Evolutionary conservation across 2,329 filamentous ascomycete genomes (phyloP), one percentile per base, ranked within the genome.

Genomic region (Biscogniauxia sp.): DNA sequence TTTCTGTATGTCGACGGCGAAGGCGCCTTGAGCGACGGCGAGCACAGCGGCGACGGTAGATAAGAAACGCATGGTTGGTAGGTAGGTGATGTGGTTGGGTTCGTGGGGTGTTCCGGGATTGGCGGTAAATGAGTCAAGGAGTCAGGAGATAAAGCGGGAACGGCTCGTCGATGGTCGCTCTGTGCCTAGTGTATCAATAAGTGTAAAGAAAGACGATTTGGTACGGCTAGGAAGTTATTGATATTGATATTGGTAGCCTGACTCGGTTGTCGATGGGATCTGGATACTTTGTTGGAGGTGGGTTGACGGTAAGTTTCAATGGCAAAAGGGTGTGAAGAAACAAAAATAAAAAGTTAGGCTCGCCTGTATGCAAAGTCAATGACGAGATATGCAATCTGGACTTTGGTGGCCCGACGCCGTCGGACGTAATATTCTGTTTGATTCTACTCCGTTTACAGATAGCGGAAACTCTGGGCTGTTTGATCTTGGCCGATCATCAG

Each of bases 1-100:
- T 75, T 92, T 91, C 72, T 88, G 84, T 64, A 80, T 79, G 59
- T 89, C 88, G 69, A 91, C 82, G 63, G 85, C 87, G 62, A 86
- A 74, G 28, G 82, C 81, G 64, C 86, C 80, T 56, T 89, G 78
- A 60, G 87, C 74, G 63, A 86, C 78, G 57, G 88, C 76, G 51
- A 90, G 76, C 55, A 86, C 75, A 57, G 85, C 76, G 64, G 84
- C 72, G 68, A 89, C 70, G 62, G 84, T 72, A 17, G 80, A 66
- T 61, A 79, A 74, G 68, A 88, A 77, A 78, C 84, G 91, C 91
- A 94, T 95, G 59, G 59, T 63, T 82, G 71, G 61, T 65, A 65
- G 58, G 56, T 60, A 54, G 53, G 54, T 59, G 25, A 37, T 23
- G 55, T 51, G 20, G 26, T 59, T 15, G 52, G 51, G 51, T 55